Evolutionary conservation across 768 basidiomycete species (phyloP), one percentile per base, ranked within the genome.

Genomic region (Macrolepiota fuliginosa): DNA sequence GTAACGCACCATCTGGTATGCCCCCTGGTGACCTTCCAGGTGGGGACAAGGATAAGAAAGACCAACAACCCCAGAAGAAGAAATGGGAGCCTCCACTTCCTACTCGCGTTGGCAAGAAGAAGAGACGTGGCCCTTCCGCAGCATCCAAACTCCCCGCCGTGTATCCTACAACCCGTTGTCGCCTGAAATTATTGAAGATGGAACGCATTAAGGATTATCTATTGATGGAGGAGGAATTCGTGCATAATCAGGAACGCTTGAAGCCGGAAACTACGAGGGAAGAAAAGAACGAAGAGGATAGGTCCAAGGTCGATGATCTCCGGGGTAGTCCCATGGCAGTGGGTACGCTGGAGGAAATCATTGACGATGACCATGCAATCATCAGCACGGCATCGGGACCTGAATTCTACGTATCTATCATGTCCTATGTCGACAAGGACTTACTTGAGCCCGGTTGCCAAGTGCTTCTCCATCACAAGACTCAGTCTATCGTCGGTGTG

Each of bases 71-170:
- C 17, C 80, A 86, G 69, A 85, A 88, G 77, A 97, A 98, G 86
- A 96, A 96, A 79, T 98, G 96, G 95, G 96, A 98, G 73, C 95
- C 96, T 7, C 96, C 96, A 69, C 85, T 97, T 62, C 96, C 96
- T 13, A 97, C 96, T 50, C 91, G 94, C 62, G 93, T 98, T 37
- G 96, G 96, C 52, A 97, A 96, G 85, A 96, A 94, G 86, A 98
- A 95, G 81, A 85, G 86, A 81, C 85, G 89, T 63, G 96, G 96
- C n/a, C 96, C 96, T 4, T 88, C 93, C 60, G 81, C 94, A 1
- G 86, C 94, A 2, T 90, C 90, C 40, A 96, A 96, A 72, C 87
- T 99, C 2, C 96, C 96, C 19, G 81, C 94, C 11, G 91, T 99
- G 6, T 94, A 82, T 73, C 97, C 97, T 9, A 96, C 92, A 27